Percentiles rank a stretch among this genome's conserved stretches.
Conservation (phyloP, 176 grass and related monocot genomes). For the Ensete ventricosum region DNA sequence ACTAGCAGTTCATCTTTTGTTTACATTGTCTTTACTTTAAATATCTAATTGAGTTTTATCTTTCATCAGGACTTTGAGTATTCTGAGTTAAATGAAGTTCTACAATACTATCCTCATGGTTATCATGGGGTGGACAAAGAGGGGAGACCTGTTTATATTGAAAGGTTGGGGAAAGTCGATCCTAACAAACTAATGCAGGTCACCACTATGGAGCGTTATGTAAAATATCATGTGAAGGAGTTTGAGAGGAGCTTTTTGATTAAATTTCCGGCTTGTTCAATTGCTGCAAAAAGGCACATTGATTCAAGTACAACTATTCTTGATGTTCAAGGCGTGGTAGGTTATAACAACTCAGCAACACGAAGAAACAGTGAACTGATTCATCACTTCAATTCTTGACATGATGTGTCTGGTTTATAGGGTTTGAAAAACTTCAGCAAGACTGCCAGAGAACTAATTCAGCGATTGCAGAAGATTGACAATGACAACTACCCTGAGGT, state of each 20-base stretch:
- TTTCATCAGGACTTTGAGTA: slow-evolving; percentile 76
- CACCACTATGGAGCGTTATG: slow-evolving; percentile 89
- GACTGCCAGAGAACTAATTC: slow-evolving; percentile 83
- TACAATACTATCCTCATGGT: slow-evolving; percentile 94
- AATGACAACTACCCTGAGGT: slow-evolving; percentile 97
- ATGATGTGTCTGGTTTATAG: slow-evolving; percentile 26
- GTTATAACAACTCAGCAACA: slow-evolving; percentile 3
- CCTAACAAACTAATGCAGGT: slow-evolving; percentile 86
- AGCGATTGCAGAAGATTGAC: slow-evolving; percentile 83
- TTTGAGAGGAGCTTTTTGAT: slow-evolving; percentile 88
- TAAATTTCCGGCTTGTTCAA: slow-evolving; percentile 87
- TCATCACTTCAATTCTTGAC: neutral
- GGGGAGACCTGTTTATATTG: slow-evolving; percentile 89
- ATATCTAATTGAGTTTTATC: neutral
- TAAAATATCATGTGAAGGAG: slow-evolving; percentile 83
- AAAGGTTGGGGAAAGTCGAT: slow-evolving; percentile 92
- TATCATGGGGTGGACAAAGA: slow-evolving; percentile 95
- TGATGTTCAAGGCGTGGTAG: slow-evolving; percentile 95
- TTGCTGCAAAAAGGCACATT: slow-evolving; percentile 89
- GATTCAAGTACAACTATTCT: slow-evolving; percentile 89
- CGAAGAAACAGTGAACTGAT: neutral
- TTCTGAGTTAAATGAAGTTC: slow-evolving; percentile 59
- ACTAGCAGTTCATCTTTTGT: neutral
- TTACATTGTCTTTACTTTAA: neutral
- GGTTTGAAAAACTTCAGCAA: slow-evolving; percentile 98